Conservation (phyloP, 2,329 filamentous ascomycete species). For the Fusarium dlaminii region DNA sequence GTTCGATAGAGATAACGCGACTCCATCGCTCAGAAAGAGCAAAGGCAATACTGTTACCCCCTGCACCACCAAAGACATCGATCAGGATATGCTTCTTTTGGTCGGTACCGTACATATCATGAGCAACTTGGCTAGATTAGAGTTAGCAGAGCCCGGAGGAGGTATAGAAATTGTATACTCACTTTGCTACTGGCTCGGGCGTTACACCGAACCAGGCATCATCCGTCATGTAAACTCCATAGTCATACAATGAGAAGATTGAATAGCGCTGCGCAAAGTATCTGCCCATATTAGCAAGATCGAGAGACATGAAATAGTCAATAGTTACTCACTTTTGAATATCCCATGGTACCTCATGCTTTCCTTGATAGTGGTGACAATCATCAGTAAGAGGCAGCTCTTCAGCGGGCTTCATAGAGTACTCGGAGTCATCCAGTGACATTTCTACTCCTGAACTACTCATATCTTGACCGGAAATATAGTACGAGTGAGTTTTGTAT, state of each 20-base stretch:
- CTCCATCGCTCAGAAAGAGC: slow-evolving; percentile 82
- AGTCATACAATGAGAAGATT: slow-evolving; percentile 87
- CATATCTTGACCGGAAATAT: slow-evolving; percentile 1
- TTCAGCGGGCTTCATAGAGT: slow-evolving; percentile 54
- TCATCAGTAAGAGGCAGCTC: slow-evolving; percentile 65
- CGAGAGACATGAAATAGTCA: not conserved
- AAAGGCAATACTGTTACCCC: slow-evolving; percentile 96
- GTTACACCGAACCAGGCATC: slow-evolving; percentile 98
- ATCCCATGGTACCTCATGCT: slow-evolving; percentile 79
- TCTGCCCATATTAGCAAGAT: slow-evolving; percentile 54
- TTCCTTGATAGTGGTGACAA: slow-evolving; percentile 78
- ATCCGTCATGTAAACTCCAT: slow-evolving; percentile 89
- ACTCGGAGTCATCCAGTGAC: slow-evolving; percentile 23
- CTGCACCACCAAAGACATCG: slow-evolving; percentile 90
- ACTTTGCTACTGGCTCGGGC: slow-evolving; percentile 89
- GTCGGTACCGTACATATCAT: slow-evolving; percentile 70
- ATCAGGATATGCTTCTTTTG: slow-evolving; percentile 73
- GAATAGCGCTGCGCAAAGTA: slow-evolving; percentile 92
- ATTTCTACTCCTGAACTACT: slow-evolving; percentile 18
- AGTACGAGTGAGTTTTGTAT: not conserved
- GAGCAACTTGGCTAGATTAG: slow-evolving; percentile 73
- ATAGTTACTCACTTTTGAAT: slow-evolving; percentile 77
- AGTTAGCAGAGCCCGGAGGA: not conserved
- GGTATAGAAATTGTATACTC: slow-evolving; percentile 43
- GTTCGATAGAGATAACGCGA: slow-evolving; percentile 88